Conservation (phyloP, 176 grass and related monocot species). For the Leersia perrieri region DNA sequence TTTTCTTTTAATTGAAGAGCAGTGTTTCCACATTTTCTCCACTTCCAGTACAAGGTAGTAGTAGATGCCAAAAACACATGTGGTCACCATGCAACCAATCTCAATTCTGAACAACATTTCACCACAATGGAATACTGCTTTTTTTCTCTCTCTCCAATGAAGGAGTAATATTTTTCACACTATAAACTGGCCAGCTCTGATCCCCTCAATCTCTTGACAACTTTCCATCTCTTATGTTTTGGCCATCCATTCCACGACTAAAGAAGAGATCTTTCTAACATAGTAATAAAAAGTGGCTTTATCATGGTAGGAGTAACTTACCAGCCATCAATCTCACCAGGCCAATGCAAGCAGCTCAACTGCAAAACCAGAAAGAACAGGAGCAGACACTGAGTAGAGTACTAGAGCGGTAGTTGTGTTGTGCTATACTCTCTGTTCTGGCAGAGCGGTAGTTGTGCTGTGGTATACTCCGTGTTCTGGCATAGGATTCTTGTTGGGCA, state of each 20-base stretch:
- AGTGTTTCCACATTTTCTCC: neutral
- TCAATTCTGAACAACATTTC: neutral
- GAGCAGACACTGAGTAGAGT: neutral
- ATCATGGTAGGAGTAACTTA: conserved; percentile 4
- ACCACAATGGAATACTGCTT: neutral
- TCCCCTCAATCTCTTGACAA: neutral
- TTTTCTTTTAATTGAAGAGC: neutral
- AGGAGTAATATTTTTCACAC: neutral
- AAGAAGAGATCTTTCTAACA: conserved; percentile 2
- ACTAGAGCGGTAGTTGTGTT: neutral
- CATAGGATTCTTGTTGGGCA: conserved; percentile 47
- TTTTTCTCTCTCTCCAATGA: no score
- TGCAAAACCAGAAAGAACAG: conserved; percentile 3
- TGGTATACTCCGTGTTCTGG: neutral
- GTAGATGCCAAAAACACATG: neutral
- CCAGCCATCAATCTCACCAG: neutral
- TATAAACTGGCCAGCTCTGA: neutral
- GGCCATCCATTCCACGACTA: neutral
- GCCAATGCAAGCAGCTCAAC: neutral
- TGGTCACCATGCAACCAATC: neutral
- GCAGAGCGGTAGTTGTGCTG: neutral
- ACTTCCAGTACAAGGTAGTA: neutral
- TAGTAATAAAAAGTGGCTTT: conserved; percentile 13
- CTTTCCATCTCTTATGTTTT: neutral
- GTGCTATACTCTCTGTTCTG: neutral